Percentiles rank a stretch among this genome's conserved stretches.
Evolutionary conservation across 2,329 filamentous ascomycete genomes (phyloP).

Genomic region (Calonectria naviculata): DNA sequence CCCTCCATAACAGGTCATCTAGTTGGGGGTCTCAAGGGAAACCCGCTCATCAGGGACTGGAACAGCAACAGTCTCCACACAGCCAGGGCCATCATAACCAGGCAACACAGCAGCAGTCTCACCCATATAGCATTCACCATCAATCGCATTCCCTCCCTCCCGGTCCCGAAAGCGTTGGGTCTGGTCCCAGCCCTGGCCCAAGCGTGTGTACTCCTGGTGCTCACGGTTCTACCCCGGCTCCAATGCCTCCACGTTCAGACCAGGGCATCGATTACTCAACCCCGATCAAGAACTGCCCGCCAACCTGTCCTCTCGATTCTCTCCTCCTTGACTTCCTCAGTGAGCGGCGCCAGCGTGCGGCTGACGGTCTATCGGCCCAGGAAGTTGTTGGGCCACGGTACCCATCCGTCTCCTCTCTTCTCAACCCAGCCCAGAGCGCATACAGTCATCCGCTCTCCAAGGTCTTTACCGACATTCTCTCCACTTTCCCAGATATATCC

Average conservation of each 20-base stretch:
- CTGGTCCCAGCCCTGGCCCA: constrained; percentile 32
- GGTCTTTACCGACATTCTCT: constrained; percentile 86
- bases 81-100: constrained; percentile 11
- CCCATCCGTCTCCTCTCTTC: constrained; percentile 81
- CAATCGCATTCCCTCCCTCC: constrained; percentile 27
- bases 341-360: constrained; percentile 73
- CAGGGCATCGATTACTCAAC: constrained; percentile 36
- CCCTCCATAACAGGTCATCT: constrained; percentile 34
- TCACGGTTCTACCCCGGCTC: constrained; percentile 18
- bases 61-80: constrained; percentile 31
- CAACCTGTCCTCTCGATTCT: constrained; percentile 81
- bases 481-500: constrained; percentile 83
- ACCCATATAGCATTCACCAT: constrained; percentile 7
- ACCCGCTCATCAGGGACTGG: constrained; percentile 23
- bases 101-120: constrained; percentile 22
- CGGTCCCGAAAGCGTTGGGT: constrained; percentile 34
- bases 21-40: constrained; percentile 39
- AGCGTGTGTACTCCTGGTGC: constrained; percentile 24
- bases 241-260: constrained; percentile 32
- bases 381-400: constrained; percentile 82
- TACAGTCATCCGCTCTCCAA: constrained; percentile 83
- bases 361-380: constrained; percentile 71
- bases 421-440: constrained; percentile 74
- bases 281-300: constrained; percentile 68
- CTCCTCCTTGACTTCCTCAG: constrained; percentile 85